Conservation (phyloP, 495 filamentous ascomycete species). For the Penicillium ochrochloron region DNA sequence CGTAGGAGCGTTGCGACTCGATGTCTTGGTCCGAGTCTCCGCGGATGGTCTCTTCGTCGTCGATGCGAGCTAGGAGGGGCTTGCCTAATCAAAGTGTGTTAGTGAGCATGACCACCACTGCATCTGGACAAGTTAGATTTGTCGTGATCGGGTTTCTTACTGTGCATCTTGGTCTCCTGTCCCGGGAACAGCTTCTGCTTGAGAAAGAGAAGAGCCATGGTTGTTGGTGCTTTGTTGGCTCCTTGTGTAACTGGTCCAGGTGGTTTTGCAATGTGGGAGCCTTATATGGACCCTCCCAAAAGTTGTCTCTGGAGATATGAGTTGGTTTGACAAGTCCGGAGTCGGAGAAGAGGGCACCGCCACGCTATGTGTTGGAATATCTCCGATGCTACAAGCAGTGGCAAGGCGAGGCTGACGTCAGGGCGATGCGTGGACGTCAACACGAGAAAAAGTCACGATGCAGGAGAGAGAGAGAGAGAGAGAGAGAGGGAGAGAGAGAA, state of each 20-base stretch:
- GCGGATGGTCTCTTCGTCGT: slow-evolving; percentile 38
- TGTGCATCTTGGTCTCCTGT: slow-evolving; percentile 23
- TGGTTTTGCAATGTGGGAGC: neutral
- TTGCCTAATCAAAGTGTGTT: slow-evolving; percentile 32
- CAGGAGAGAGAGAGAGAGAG: neutral
- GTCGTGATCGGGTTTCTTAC: slow-evolving; percentile 17
- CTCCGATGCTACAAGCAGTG: slow-evolving; percentile 4
- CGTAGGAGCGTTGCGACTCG: slow-evolving; percentile 49
- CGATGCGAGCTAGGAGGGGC: slow-evolving; percentile 39
- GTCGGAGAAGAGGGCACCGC: slow-evolving; percentile 3
- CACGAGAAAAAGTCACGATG: neutral
- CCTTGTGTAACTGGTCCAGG: slow-evolving; percentile 3
- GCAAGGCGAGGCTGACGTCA: slow-evolving; percentile 21
- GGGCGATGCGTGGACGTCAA: slow-evolving; percentile 4
- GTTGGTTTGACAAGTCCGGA: neutral
- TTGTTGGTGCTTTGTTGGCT: slow-evolving; percentile 2
- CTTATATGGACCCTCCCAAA: neutral
- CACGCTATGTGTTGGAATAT: neutral
- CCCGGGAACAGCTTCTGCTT: slow-evolving; percentile 49
- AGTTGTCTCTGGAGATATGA: neutral
- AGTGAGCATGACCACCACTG: neutral
- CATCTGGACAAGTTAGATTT: neutral
- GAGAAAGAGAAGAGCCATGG: slow-evolving; percentile 50
- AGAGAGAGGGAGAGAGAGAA: neutral
- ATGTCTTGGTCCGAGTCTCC: slow-evolving; percentile 39